phyloP scores from a whole-genome alignment of 2,329 filamentous ascomycete genomes.

The Pseudomassariella vexata region DNA sequence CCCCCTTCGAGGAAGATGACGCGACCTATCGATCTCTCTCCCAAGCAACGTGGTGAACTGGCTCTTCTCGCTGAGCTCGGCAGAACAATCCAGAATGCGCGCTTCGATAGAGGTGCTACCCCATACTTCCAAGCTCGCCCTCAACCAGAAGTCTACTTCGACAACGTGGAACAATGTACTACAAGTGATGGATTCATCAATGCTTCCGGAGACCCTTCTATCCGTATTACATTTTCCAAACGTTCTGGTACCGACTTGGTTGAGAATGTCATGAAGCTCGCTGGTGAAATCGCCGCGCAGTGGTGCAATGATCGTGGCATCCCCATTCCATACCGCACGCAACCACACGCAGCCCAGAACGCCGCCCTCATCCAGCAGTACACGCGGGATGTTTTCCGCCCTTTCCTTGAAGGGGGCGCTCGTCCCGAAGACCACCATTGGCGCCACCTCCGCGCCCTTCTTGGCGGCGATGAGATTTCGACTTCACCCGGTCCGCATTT shows the following conservation, averaged over 20 bases:
- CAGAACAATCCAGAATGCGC: conserved; percentile 33
- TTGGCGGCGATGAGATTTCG: conserved; percentile 47
- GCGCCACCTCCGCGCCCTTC: conserved; percentile 27
- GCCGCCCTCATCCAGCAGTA: conserved; percentile 29
- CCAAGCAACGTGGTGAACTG: conserved; percentile 38
- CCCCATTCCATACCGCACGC: conserved; percentile 52
- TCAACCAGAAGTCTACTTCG: conserved; percentile 37
- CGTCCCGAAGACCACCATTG: conserved; percentile 24
- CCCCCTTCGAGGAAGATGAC: conserved; percentile 37
- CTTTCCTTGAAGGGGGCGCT: conserved; percentile 28
- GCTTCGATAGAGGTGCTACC: conserved; percentile 42
- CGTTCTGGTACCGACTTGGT: conserved; percentile 31
- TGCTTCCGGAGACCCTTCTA: conserved; percentile 44
- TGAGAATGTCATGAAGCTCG: conserved; percentile 52
- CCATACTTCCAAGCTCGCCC: conserved; percentile 40
- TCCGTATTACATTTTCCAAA: conserved; percentile 31
- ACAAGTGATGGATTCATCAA: conserved; percentile 19
- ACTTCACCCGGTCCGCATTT: conserved; percentile 49
- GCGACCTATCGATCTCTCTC: conserved; percentile 33
- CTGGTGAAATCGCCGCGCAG: conserved; percentile 53
- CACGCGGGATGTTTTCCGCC: conserved; percentile 30
- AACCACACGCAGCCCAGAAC: conserved; percentile 35
- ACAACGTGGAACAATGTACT: conserved; percentile 20
- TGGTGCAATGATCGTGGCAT: conserved; percentile 56
- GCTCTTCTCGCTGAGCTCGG: conserved; percentile 41